Base-by-base conservation (phyloP, 1,284 basidiomycete genomes). In the Puccinia hordei region DNA sequence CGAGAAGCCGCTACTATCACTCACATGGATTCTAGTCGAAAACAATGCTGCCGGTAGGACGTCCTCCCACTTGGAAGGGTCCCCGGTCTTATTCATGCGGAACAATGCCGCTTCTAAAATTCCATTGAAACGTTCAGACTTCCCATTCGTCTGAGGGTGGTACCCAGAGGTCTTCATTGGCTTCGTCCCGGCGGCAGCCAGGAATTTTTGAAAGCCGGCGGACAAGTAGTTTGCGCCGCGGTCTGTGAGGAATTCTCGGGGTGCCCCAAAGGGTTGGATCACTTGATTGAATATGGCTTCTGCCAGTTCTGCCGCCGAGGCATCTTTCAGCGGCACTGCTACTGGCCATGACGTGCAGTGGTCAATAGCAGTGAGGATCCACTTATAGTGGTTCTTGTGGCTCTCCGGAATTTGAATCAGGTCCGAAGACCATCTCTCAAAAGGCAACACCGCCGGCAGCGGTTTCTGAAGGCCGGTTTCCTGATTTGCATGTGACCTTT, bases 41-140 rank as follows among this genome's bases (percentile, higher is more conserved):
- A n/a, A n/a, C n/a, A n/a, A n/a, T n/a, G n/a, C n/a, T n/a, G n/a
- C n/a, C n/a, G n/a, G n/a, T n/a, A n/a, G n/a, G n/a, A n/a, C n/a
- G n/a, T n/a, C n/a, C n/a, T n/a, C n/a, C n/a, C n/a, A n/a, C n/a
- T n/a, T n/a, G n/a, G n/a, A n/a, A n/a, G n/a, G n/a, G 22, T 71
- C 41, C 12, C 51, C 38, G 38, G 68, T 49, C 9, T 1, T 71
- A 19, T 71, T 71, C 4, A 51, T 19, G 10, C 27, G 24, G 19
- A 71, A 71, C 22, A 71, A 13, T 1, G 68, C 35, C 22, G 30
- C 27, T 27, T 71, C 68, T 53, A 81, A 17, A 19, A 41, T 33
- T 15, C 78, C 69, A 65, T 81, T 81, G 44, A 81, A 73, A n/a
- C 77, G 61, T 27, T 81, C 81, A 10, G 69, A 69, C n/a, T 81